Base-by-base conservation (phyloP, 257 asterid species). In the Solanum appendiculatum region DNA sequence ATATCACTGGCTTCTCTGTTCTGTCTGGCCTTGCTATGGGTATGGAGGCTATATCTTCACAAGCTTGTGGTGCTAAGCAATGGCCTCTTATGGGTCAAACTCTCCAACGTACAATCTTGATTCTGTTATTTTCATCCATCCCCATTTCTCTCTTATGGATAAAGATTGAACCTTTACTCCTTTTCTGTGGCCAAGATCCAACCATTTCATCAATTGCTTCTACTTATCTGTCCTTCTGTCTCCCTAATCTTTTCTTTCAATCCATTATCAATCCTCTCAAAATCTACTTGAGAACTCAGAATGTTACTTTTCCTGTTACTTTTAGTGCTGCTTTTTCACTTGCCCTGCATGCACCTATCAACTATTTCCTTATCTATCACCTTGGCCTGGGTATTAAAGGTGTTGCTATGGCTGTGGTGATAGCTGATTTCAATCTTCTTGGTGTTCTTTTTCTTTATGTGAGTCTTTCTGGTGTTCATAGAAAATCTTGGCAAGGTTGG, bases 11-110 rank as follows among this genome's bases (percentile, higher is more conserved):
- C 87, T 96, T 92, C 88, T 95, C 98, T 0, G 90, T 96, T 40
- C 89, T 96, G 68, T 92, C 92, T 6, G 98, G 98, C 40, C 91
- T 94, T 2, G 93, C 98, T 56, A 85, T 89, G 75, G 98, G 98
- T 27, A 93, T 92, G 94, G 98, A 94, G 48, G 91, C 98, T 75
- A 92, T 96, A 2, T 87, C 95, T 15, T 90, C 95, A 18, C 98
- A 95, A 86, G 98, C 99, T 4, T 94, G 91, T 70, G 98, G 99
- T 31, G 97, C 98, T 18, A 91, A 91, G 8, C 93, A 91, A n/a
- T 91, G 92, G 92, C 77, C 90, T 12, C 86, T 94, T 31, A 91
- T 95, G 89, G 85, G 85, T 29, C 94, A 89, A 74, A 91, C 96
- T 12, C 88, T 96, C 7, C 94, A 93, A 42, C 89, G 98, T 69